These are phyloP conservation scores for Dryadomyces quercus-mongolicae DNA, from an alignment of 2,329 filamentous ascomycete genomes.

Conservation along the genomic window DNA sequence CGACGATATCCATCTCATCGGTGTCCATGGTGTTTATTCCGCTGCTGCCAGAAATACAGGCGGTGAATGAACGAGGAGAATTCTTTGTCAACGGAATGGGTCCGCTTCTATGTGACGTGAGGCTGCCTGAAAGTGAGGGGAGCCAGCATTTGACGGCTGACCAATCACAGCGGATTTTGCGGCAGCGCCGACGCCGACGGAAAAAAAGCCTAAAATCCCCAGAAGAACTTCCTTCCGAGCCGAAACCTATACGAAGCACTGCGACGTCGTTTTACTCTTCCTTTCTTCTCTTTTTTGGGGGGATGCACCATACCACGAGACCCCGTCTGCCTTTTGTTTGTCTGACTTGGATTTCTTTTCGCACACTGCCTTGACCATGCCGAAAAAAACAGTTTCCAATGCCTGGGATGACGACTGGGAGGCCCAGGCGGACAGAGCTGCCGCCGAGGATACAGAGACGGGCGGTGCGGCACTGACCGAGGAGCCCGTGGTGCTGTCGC, in stretches of 20 bases:
- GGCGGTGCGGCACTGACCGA: slow-evolving; percentile 7
- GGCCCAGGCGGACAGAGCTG: slow-evolving; percentile 50
- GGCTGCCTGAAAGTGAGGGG: not conserved
- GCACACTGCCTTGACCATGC: slow-evolving; percentile 19
- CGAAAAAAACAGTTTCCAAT: slow-evolving; percentile 44
- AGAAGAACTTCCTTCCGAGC: not conserved
- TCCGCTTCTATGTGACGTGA: too few relatives aligned
- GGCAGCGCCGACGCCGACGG: too few relatives aligned
- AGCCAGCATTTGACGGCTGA: not conserved
- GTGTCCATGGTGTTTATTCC: slow-evolving; percentile 2
- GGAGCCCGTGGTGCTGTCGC: slow-evolving; percentile 40
- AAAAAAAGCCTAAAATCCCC: not conserved
- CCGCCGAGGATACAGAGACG: slow-evolving; percentile 13
- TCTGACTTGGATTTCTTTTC: not conserved
- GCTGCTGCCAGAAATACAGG: too few relatives aligned
- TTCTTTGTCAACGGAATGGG: too few relatives aligned
- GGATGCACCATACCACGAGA: not conserved
- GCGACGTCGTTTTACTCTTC: not conserved
- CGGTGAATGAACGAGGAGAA: not conserved
- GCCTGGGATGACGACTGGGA: slow-evolving; percentile 95
- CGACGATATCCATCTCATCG: slow-evolving; percentile 12
- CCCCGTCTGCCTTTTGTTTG: not conserved
- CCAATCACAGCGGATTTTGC: not conserved
- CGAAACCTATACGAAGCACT: not conserved
- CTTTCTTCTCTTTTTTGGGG: not conserved